Base-by-base conservation (phyloP, 768 basidiomycete species). In the Termitomyces sp. region DNA sequence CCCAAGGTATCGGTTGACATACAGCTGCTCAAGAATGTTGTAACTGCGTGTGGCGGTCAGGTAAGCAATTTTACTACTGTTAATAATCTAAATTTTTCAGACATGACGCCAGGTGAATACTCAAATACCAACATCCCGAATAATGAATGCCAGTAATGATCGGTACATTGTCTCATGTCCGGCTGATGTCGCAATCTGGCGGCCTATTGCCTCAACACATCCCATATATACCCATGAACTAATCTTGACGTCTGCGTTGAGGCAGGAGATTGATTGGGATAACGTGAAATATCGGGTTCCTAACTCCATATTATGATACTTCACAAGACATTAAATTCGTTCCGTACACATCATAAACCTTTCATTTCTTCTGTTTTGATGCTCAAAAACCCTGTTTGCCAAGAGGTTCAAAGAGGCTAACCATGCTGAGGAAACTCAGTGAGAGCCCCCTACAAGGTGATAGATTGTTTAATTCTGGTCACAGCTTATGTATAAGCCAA, bases 141-240 rank as follows among this genome's bases (percentile, higher is more conserved):
- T 81, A 15, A 64, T 88, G 21, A 79, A 73, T 33, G 77, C 76
- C 1, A 76, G 78, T 23, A 68, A 74, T 6, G 70, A 78, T 19
- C 78, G 86, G 35, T 77, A 82, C 64, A 76, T 92, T 31, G 75
- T 94, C 30, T 90, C 89, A 0, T 84, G 83, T 57, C 68, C 70
- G 28, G 83, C 82, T 23, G 91, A 93, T 60, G 71, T 70, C 26
- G 71, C 77, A 2, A 79, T 87, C 15, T 93, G 91, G 89, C 70
- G 81, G 26, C 78, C 85, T 7, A 73, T 92, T 41, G 73, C 72
- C 21, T 33, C 50, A 12, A 19, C 40, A 2, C 72, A 80, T 60
- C 74, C 75, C 19, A 76, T 93, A n/a, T 92, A 89, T 68, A 79
- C 78, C 0, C 77, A 80, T 30, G 89, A 92, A 65, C 71, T 93